Percentiles rank a stretch among this genome's conserved stretches.
phyloP scores from a whole-genome alignment of 495 filamentous ascomycete species.

The Penicillium subrubescens region DNA sequence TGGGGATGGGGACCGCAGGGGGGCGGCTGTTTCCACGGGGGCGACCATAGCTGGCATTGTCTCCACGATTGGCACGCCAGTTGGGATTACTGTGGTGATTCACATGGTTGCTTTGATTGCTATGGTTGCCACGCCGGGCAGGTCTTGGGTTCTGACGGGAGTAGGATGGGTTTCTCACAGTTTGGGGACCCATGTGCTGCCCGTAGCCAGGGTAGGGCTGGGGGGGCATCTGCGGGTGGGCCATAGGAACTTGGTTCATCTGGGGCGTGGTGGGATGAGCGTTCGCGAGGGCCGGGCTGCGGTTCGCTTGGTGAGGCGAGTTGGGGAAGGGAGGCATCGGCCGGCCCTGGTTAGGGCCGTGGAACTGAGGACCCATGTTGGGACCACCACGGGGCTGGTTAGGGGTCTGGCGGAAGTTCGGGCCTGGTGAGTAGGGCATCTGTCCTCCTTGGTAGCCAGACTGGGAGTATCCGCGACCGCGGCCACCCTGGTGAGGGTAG shows the following conservation, averaged over 20 bases:
- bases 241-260: conserved; percentile 62
- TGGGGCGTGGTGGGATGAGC: conserved; percentile 71
- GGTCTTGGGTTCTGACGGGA: conserved; percentile 18
- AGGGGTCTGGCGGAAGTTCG: conserved; percentile 59
- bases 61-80: not conserved
- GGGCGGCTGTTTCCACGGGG: not conserved
- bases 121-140: conserved; percentile 28
- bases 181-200: conserved; percentile 60
- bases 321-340: conserved; percentile 60
- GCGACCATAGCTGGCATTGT: not conserved
- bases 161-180: conserved; percentile 63
- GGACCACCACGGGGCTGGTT: conserved; percentile 65
- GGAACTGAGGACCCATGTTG: conserved; percentile 67
- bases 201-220: conserved; percentile 61
- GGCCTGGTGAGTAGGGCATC: conserved; percentile 67
- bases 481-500: conserved; percentile 59
- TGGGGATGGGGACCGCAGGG: conserved; percentile 3
- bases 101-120: not conserved
- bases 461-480: conserved; percentile 68
- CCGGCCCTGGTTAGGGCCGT: conserved; percentile 54
- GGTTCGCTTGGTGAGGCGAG: conserved; percentile 65
- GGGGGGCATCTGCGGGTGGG: conserved; percentile 54
- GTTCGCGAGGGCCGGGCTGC: conserved; percentile 72
- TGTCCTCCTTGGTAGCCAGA: conserved; percentile 60
- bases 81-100: not conserved